These are phyloP conservation scores for Rehmannia glutinosa DNA, from an alignment of 257 asterid species.

Conservation along the genomic window DNA sequence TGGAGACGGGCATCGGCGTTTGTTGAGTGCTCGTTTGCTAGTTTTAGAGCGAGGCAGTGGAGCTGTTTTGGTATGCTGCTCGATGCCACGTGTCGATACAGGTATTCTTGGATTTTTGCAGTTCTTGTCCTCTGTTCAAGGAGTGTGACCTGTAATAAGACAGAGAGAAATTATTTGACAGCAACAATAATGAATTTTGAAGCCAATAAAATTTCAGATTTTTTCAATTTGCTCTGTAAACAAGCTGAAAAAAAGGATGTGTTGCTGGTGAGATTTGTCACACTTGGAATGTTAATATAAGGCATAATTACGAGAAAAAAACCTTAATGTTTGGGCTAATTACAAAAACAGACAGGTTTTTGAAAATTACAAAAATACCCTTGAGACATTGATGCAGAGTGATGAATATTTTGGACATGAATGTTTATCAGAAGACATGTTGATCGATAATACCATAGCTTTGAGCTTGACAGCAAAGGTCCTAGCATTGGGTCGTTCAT, in stretches of 20 bases:
- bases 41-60: conserved; percentile 75
- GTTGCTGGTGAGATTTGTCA: too few relatives aligned
- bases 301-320: too few relatives aligned
- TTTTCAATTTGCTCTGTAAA: too few relatives aligned
- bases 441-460: conserved; percentile 56
- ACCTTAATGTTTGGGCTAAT: too few relatives aligned
- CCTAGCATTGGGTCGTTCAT: conserved; percentile 57
- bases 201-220: too few relatives aligned
- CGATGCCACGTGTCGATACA: conserved; percentile 97
- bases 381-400: neutral
- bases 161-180: neutral
- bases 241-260: too few relatives aligned
- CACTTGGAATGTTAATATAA: too few relatives aligned
- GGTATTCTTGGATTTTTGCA: conserved; percentile 91
- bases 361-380: too few relatives aligned
- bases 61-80: conserved; percentile 97
- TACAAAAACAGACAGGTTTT: too few relatives aligned
- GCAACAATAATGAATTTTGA: neutral
- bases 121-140: conserved; percentile 84
- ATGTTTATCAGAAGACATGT: neutral
- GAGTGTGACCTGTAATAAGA: conserved; percentile 51
- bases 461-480: conserved; percentile 75
- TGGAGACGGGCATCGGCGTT: conserved; percentile 90
- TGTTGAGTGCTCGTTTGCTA: conserved; percentile 83
- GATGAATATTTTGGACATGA: neutral